Evolutionary conservation across 148 eudicot genomes (phyloP).

Genomic region (Nepenthes gracilis): DNA sequence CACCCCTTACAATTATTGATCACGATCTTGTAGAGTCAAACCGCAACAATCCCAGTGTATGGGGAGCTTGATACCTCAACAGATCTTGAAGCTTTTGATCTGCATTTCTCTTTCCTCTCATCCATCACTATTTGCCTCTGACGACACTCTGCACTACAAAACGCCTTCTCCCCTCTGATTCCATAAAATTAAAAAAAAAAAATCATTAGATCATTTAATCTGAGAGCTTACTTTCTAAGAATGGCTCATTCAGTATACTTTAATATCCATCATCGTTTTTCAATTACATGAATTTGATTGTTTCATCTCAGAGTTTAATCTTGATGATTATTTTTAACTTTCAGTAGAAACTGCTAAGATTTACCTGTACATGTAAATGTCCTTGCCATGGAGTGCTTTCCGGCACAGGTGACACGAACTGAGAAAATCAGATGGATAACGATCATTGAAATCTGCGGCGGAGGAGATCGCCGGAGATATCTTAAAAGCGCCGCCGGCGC

Average conservation of each 20-base stretch:
- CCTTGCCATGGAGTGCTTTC: constrained; percentile 63
- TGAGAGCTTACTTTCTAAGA: too few relatives aligned
- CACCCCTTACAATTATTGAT: too few relatives aligned
- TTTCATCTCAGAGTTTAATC: too few relatives aligned
- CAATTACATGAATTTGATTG: too few relatives aligned
- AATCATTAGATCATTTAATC: neutral
- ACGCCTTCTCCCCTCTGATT: constrained; percentile 84
- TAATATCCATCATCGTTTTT: too few relatives aligned
- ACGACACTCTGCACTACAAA: constrained; percentile 80
- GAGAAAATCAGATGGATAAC: constrained; percentile 37
- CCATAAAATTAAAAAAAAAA: neutral
- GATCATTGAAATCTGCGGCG: neutral
- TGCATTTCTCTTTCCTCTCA: constrained; percentile 38
- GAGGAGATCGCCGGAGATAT: too few relatives aligned
- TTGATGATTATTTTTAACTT: too few relatives aligned
- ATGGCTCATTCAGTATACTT: too few relatives aligned
- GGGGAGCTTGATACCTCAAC: constrained; percentile 26
- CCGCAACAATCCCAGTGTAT: neutral
- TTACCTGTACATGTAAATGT: constrained; percentile 90
- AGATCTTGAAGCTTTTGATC: constrained; percentile 39
- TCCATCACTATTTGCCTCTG: constrained; percentile 52
- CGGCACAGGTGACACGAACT: constrained; percentile 52
- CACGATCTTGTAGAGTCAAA: neutral
- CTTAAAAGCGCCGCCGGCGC: too few relatives aligned
- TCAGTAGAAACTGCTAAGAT: too few relatives aligned